phyloP scores from a whole-genome alignment of 164 flowering plant species.

The Protea cynaroides region DNA sequence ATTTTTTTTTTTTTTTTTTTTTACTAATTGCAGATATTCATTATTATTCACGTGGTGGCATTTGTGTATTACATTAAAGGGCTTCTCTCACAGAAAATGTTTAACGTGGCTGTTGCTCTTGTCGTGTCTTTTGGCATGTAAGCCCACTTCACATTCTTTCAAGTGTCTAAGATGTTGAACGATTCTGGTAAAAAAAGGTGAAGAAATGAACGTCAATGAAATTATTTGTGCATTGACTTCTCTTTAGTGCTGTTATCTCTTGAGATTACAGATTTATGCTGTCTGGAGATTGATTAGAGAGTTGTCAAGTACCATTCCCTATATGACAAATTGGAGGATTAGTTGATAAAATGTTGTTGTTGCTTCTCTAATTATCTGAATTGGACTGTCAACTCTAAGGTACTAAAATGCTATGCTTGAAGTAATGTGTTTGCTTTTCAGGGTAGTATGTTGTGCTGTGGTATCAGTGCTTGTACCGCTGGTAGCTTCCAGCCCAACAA shows the following conservation, averaged over 20 bases:
- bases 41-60: slow-evolving; percentile 93
- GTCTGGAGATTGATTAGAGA: slow-evolving; percentile 1
- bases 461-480: slow-evolving; percentile 74
- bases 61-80: slow-evolving; percentile 93
- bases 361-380: neutral
- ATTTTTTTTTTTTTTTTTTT: slow-evolving; percentile 3
- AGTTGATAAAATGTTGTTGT: neutral
- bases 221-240: neutral
- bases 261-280: neutral
- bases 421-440: slow-evolving; percentile 27
- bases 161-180: neutral
- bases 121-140: slow-evolving; percentile 88
- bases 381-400: neutral
- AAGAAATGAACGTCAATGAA: neutral
- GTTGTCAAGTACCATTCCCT: neutral
- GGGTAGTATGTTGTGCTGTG: slow-evolving; percentile 74
- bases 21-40: slow-evolving; percentile 67
- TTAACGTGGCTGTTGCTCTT: slow-evolving; percentile 92
- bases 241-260: neutral
- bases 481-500: slow-evolving; percentile 99
- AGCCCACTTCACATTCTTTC: slow-evolving; percentile 28
- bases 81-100: slow-evolving; percentile 86
- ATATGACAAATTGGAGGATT: too few relatives aligned
- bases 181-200: neutral
- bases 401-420: neutral